Conservation (phyloP, 2,329 filamentous ascomycete genomes). For the Apiospora marii region DNA sequence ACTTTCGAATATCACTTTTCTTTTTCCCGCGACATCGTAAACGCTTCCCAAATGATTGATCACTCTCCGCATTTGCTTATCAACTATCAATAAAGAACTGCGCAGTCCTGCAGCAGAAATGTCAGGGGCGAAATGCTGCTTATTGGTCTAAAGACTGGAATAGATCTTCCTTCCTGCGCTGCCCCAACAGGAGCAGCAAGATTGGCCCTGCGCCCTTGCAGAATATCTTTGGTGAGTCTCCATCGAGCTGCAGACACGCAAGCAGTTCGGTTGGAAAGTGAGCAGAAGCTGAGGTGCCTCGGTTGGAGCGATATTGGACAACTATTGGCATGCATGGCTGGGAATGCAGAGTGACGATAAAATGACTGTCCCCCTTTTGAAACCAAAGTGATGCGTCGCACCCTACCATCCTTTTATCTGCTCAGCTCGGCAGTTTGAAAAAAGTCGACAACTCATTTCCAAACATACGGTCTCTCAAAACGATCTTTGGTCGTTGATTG, state of each 20-base stretch:
- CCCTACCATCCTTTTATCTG: neutral
- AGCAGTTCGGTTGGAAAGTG: neutral
- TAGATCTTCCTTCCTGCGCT: neutral
- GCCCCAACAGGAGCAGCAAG: neutral
- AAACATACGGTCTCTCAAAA: no score
- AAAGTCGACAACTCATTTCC: conserved; percentile 1
- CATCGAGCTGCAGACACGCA: neutral
- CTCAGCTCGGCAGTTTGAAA: neutral
- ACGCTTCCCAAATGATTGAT: neutral
- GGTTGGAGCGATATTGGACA: no score
- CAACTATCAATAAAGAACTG: neutral
- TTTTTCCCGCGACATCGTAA: neutral
- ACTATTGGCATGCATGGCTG: neutral
- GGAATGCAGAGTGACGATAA: neutral
- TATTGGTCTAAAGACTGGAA: neutral
- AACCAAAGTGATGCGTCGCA: neutral
- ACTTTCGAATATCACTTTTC: neutral
- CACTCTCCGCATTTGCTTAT: neutral
- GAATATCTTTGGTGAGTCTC: neutral
- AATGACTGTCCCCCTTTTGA: neutral
- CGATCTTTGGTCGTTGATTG: neutral
- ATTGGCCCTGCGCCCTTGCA: neutral
- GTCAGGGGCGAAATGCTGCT: neutral
- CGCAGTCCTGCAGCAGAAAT: neutral
- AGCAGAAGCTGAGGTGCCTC: neutral